Base-by-base conservation (phyloP, 139 green algal species). In the Tetradesmus lagerheimii region DNA sequence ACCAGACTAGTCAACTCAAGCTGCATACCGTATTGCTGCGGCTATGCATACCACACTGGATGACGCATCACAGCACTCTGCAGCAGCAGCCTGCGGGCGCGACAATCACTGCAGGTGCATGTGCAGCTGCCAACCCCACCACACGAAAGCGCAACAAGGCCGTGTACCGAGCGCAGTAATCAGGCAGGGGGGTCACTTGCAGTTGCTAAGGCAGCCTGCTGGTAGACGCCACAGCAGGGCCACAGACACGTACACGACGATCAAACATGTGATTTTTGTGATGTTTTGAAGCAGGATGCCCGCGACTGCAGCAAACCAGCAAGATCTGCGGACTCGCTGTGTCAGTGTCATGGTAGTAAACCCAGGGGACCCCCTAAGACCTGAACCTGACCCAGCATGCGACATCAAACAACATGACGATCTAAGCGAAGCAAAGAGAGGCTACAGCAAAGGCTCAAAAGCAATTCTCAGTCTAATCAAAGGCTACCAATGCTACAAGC, bases 321-420 rank as follows among this genome's bases (percentile, higher is more conserved):
- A 71, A 71, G 57, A 6, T 23, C 1, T 31, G 1, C 57, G 16
- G 9, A n/a, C 31, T 23, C 57, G 20, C 57, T 31, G 20, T 71
- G 57, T 71, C 0, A 31, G 8, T 71, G 57, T 64, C 23, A 71
- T n/a, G 23, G 23, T 71, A 23, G 4, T 71, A 23, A 31, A n/a
- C 2, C 57, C 3, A n/a, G n/a, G n/a, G 12, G 31, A n/a, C 20
- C 57, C 57, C 57, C 3, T 9, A n/a, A 20, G 1, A 11, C 57
- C 57, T 71, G 57, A 71, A 71, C 57, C 57, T 71, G 57, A 71
- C 57, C 57, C 57, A 71, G 57, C 57, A 71, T 71, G 57, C 57
- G 23, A 71, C 23, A 71, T 71, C 57, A 71, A 71, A 71, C 57
- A 71, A 71, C 57, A 71, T n/a, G 57, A 71, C 57, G 23, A 71